Base-by-base conservation (phyloP, 805 yeast genomes). In the Candida boidinii region DNA sequence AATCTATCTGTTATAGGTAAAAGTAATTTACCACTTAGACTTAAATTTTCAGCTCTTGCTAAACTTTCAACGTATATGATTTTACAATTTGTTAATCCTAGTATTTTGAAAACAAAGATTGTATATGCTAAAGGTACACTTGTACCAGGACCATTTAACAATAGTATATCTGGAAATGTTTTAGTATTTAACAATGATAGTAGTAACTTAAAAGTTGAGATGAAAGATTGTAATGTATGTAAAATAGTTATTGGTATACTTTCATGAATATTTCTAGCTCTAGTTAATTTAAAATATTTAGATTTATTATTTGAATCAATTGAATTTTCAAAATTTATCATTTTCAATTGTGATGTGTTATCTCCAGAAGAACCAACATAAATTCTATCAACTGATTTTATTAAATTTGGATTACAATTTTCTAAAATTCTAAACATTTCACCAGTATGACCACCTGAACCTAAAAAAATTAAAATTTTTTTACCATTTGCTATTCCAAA, bases 401-500 rank as follows among this genome's bases (percentile, higher is more conserved):
- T 34, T 38, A 1, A 45, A 23, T 4, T 36, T 35, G 16, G 61
- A n/a, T n/a, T 48, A 29, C 70, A 57, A 24, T 63, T 62, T 5
- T 49, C 39, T 8, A 85, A 51, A 13, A 90, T 62, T 17, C 88
- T 62, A n/a, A 88, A 53, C 94, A 90, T 85, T 54, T 90, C 96
- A 2, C 96, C 96, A 0, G 96, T 87, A 48, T 87, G 97, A 3
- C 96, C 97, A 2, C 98, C 98, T 1, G 96, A 86, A 0, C 97
- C 97, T 9, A 90, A 58, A n/a, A 86, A 65, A 1, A 82, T 61
- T 70, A 82, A 67, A 17, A 73, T 8, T 14, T 33, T 22, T 36
- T 37, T 18, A 22, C 29, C 18, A 15, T 31, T 25, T 23, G 7
- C 28, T 23, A 13, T 23, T 20, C 12, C 32, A 13, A 17, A 17